Percentiles rank a stretch among this genome's conserved stretches.
phyloP scores from a whole-genome alignment of 805 yeast species.

The Wickerhamiella azymoides region DNA sequence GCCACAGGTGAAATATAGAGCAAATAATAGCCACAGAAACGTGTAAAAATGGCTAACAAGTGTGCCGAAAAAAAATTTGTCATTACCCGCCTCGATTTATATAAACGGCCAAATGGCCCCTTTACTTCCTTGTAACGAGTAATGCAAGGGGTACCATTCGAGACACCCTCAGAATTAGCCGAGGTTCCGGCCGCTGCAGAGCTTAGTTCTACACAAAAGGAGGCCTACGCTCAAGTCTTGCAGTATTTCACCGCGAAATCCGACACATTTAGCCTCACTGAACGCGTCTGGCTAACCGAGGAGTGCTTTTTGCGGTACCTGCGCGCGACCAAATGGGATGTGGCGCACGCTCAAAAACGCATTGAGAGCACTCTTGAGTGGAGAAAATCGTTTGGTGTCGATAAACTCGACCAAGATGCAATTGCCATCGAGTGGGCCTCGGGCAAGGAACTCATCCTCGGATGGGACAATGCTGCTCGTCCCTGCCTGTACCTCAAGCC shows the following conservation, averaged over 20 bases:
- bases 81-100: not conserved
- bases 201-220: constrained; percentile 41
- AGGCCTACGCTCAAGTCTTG: constrained; percentile 49
- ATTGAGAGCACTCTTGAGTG: constrained; percentile 69
- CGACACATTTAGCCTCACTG: constrained; percentile 32
- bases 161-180: constrained; percentile 36
- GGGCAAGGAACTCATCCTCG: constrained; percentile 85
- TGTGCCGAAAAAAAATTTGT: too few relatives aligned
- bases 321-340: constrained; percentile 87
- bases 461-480: constrained; percentile 77
- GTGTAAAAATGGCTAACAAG: not conserved
- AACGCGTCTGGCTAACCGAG: constrained; percentile 83
- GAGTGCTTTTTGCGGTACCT: constrained; percentile 85
- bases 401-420: constrained; percentile 23
- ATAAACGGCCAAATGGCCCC: not conserved
- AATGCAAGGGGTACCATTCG: constrained; percentile 35
- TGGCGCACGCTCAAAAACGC: constrained; percentile 55
- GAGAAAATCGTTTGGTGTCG: constrained; percentile 86
- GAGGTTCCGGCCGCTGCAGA: constrained; percentile 36
- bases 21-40: not conserved
- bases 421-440: constrained; percentile 60
- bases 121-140: not conserved
- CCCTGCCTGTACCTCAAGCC: constrained; percentile 89
- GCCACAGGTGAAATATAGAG: not conserved
- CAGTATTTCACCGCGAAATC: constrained; percentile 40